These are phyloP conservation scores for Pueraria montana DNA, from an alignment of 306 rosid species.

Conservation along the genomic window DNA sequence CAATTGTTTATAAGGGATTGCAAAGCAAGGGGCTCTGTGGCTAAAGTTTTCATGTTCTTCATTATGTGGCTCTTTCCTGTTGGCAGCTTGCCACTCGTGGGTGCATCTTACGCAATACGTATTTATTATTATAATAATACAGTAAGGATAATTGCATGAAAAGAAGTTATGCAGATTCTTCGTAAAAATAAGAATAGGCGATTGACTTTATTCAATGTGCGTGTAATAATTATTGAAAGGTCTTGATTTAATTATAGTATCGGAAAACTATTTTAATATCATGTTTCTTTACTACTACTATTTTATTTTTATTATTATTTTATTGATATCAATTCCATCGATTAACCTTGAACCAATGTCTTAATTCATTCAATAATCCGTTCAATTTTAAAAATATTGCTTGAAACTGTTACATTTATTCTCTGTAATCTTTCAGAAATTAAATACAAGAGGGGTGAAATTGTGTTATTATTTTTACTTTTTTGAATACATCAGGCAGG, in stretches of 20 bases:
- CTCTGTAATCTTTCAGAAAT: too few species aligned
- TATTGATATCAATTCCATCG: too few species aligned
- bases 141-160: background rate
- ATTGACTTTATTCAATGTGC: background rate
- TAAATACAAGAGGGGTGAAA: too few species aligned
- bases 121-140: conserved; percentile 15
- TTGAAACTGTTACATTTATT: too few species aligned
- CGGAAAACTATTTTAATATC: background rate
- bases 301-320: too few species aligned
- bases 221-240: background rate
- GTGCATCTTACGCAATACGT: conserved; percentile 11
- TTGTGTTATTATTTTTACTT: too few species aligned
- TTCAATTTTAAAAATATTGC: too few species aligned
- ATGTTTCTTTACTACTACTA: too few species aligned
- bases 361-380: too few species aligned
- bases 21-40: conserved; percentile 28
- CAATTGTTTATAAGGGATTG: conserved; percentile 54
- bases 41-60: conserved; percentile 27
- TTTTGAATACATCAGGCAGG: too few species aligned
- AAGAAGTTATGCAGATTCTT: conserved; percentile 9
- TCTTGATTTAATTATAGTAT: background rate
- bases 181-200: background rate
- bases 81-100: conserved; percentile 33
- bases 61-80: conserved; percentile 43
- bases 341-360: too few species aligned